Percentiles rank a stretch among this genome's conserved stretches.
These are phyloP conservation scores for Pascua guehoae DNA, from an alignment of 1,284 basidiomycete genomes.

Conservation along the genomic window DNA sequence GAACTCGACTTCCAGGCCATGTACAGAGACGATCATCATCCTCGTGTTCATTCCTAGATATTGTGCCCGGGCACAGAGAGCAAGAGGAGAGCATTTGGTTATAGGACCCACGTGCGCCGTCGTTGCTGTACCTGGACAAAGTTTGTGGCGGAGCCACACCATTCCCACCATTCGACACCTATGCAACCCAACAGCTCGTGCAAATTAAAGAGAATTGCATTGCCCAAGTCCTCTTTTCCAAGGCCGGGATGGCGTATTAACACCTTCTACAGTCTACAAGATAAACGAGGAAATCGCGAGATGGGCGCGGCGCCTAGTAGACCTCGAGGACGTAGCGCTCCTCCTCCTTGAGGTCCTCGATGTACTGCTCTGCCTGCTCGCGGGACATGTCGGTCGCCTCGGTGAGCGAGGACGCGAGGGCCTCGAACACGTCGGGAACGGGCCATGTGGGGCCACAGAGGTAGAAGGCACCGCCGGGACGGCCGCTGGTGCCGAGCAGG, in stretches of 20 bases:
- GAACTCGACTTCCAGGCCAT: too few relatives aligned
- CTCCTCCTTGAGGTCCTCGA: slow-evolving; percentile 92
- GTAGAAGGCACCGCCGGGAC: slow-evolving; percentile 77
- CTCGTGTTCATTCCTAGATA: too few relatives aligned
- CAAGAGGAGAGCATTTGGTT: too few relatives aligned
- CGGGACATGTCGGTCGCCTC: slow-evolving; percentile 66
- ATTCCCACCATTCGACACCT: background rate
- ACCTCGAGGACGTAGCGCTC: slow-evolving; percentile 98
- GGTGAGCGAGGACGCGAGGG: slow-evolving; percentile 73
- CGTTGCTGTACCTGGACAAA: too few relatives aligned
- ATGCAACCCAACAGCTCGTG: background rate
- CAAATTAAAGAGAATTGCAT: too few relatives aligned
- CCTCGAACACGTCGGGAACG: slow-evolving; percentile 93
- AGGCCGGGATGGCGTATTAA: background rate
- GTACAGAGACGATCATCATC: too few relatives aligned
- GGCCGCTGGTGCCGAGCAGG: slow-evolving; percentile 57
- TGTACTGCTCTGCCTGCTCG: slow-evolving; percentile 70
- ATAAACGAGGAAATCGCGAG: too few relatives aligned
- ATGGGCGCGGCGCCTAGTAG: slow-evolving; percentile 27
- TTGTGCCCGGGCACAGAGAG: too few relatives aligned
- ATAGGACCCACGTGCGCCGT: too few relatives aligned
- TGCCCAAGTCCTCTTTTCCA: too few relatives aligned
- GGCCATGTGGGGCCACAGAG: slow-evolving; percentile 98
- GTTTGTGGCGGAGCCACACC: background rate
- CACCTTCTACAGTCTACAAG: background rate